Percentiles rank a stretch among this genome's conserved stretches.
phyloP scores from a whole-genome alignment of 1,139 yeast species.

The Kodamaea anthophila region DNA sequence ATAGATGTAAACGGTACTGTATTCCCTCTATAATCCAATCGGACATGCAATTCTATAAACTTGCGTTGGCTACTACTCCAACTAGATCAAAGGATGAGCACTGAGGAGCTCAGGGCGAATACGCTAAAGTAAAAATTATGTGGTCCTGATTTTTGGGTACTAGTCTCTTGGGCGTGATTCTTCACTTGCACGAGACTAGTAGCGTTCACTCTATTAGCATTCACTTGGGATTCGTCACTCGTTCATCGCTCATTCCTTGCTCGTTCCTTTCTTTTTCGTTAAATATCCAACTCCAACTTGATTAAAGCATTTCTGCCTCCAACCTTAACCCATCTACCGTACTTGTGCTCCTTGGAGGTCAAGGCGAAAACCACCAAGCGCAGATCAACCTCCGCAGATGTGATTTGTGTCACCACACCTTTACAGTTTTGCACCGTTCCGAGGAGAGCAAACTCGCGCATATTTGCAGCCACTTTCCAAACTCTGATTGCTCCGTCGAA shows the following conservation, averaged over 20 bases:
- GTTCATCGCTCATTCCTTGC: no score
- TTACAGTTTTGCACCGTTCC: conserved; percentile 54
- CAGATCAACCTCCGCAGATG: conserved; percentile 49
- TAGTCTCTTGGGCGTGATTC: no score
- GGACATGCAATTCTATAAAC: conserved; percentile 3
- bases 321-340: conserved; percentile 72
- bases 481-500: conserved; percentile 70
- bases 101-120: no score
- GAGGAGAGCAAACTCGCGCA: conserved; percentile 52
- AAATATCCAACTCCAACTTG: conserved; percentile 1
- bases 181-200: no score
- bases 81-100: no score
- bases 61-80: no score
- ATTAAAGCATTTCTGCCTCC: conserved; percentile 37
- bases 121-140: no score
- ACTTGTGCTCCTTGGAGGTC: conserved; percentile 75
- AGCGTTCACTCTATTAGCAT: no score
- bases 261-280: not conserved
- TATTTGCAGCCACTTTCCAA: conserved; percentile 68
- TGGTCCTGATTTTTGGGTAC: no score
- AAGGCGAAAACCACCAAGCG: conserved; percentile 58
- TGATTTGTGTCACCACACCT: conserved; percentile 70
- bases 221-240: no score
- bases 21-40: not conserved
- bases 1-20: no score